Base-by-base conservation (phyloP, 2,329 filamentous ascomycete species). In the Fusarium pseudoanthophilum region DNA sequence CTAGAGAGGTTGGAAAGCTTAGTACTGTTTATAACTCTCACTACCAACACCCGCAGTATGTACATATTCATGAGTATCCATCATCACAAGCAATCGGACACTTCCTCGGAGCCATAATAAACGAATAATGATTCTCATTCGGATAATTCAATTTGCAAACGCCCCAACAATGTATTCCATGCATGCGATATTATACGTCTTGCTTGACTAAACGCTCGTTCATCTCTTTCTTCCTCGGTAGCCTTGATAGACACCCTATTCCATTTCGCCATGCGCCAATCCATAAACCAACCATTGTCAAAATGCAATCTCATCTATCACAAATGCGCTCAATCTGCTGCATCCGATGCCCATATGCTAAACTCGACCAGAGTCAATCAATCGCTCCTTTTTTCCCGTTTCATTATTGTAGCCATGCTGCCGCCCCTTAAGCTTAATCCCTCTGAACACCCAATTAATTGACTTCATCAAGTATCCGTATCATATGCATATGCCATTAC, bases 401-500 rank as follows among this genome's bases (percentile, higher is more conserved):
- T 64, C 60, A 39, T 53, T 66, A 55, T 36, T 46, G 68, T 63
- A 49, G 57, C 65, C 34, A 45, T 60, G 26, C 56, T 43, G 42
- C 68, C 57, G 74, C 64, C 36, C n/a, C 51, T 24, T 28, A n/a
- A 28, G 56, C 20, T 28, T 43, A 49, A 30, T 52, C 49, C 51
- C 46, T n/a, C 45, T 57, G 20, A 57, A 60, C 39, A 53, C 65
- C 72, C 37, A 64, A 30, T 39, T 52, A 64, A 30, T 40, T 45
- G 30, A 56, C 63, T 42, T 69, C 56, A 55, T 67, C 58, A 57
- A 46, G 51, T 64, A 56, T 52, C 43, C 37, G 15, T 73, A 61
- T 75, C 67, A 72, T 62, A 40, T 65, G 52, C 67, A 68, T 51
- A 48, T 69, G 56, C n/a, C 64, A 64, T 77, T 75, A 87, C 64